Percentiles rank a stretch among this genome's conserved stretches.
phyloP scores from a whole-genome alignment of 1,139 yeast species.

The Sugiyamaella sp. region DNA sequence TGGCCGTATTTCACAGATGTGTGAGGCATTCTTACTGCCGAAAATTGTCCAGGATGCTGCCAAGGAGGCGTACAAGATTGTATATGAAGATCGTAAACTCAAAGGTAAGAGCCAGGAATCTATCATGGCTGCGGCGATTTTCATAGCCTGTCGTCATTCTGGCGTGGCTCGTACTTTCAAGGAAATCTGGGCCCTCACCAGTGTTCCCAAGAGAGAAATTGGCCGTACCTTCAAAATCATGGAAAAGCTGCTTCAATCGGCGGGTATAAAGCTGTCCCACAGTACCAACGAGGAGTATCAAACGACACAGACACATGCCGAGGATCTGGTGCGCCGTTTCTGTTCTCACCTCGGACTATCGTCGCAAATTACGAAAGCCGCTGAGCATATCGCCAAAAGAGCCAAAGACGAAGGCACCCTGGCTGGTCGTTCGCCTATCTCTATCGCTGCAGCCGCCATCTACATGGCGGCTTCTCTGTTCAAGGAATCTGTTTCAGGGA shows the following conservation, averaged over 20 bases:
- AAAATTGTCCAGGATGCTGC: conserved; percentile 97
- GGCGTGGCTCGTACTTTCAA: conserved; percentile 93
- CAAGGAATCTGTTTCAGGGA: conserved; percentile 64
- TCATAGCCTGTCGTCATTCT: conserved; percentile 93
- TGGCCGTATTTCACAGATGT: conserved; percentile 90
- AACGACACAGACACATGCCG: conserved; percentile 89
- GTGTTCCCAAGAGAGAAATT: conserved; percentile 92
- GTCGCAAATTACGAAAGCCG: conserved; percentile 86
- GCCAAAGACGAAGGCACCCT: conserved; percentile 91
- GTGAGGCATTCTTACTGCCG: conserved; percentile 95
- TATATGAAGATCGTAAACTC: conserved; percentile 82
- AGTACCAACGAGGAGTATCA: conserved; percentile 48
- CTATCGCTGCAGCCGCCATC: conserved; percentile 96
- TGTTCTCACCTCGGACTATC: conserved; percentile 92
- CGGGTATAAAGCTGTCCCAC: conserved; percentile 41
- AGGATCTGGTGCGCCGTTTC: conserved; percentile 92
- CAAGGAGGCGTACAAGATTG: conserved; percentile 91
- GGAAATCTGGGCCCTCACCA: conserved; percentile 94
- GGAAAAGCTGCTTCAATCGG: conserved; percentile 59
- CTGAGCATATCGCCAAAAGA: conserved; percentile 87
- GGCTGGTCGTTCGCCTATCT: conserved; percentile 96
- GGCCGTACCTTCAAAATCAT: conserved; percentile 77
- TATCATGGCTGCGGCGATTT: conserved; percentile 95
- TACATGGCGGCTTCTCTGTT: conserved; percentile 89
- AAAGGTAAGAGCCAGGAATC: conserved; percentile 93